Conservation (phyloP, 352 stramenopile species). For the Thalassiosira exigua region DNA sequence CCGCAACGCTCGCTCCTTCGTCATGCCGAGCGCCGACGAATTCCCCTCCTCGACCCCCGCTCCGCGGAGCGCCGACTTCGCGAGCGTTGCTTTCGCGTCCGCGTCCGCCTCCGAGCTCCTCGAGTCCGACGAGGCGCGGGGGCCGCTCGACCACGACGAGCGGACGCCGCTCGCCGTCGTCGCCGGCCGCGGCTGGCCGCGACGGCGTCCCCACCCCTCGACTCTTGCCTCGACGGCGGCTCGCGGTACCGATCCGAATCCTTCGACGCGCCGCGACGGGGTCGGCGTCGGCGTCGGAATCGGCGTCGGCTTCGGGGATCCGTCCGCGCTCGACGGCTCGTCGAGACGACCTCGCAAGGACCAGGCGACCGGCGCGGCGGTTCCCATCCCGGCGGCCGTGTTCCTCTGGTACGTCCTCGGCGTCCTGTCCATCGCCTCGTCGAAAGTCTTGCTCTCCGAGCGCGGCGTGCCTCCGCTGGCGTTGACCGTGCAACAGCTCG, state of each 20-base stretch:
- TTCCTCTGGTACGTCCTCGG: conserved; percentile 79
- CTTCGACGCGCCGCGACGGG: conserved; percentile 7
- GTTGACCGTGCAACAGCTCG: conserved; percentile 79
- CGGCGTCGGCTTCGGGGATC: neutral
- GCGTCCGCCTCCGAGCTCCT: no score
- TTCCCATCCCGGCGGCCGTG: conserved; percentile 61
- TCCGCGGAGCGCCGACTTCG: no score
- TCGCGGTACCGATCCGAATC: neutral
- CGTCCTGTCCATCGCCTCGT: conserved; percentile 74
- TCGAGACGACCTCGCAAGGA: neutral
- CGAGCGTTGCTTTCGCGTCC: no score
- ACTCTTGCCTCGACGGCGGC: neutral
- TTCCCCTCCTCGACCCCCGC: no score
- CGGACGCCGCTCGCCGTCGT: no score
- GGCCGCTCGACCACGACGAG: no score
- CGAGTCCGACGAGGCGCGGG: no score
- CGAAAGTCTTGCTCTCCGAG: conserved; percentile 73
- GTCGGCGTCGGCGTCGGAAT: neutral
- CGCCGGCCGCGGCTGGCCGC: neutral
- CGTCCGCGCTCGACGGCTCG: neutral
- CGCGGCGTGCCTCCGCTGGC: conserved; percentile 63
- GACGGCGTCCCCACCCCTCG: conserved; percentile 11
- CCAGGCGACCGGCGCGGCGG: neutral
- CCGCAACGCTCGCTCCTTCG: no score
- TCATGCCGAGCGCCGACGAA: no score